These are phyloP conservation scores for Piper betle DNA, from an alignment of 164 flowering plant species.

Conservation along the genomic window DNA sequence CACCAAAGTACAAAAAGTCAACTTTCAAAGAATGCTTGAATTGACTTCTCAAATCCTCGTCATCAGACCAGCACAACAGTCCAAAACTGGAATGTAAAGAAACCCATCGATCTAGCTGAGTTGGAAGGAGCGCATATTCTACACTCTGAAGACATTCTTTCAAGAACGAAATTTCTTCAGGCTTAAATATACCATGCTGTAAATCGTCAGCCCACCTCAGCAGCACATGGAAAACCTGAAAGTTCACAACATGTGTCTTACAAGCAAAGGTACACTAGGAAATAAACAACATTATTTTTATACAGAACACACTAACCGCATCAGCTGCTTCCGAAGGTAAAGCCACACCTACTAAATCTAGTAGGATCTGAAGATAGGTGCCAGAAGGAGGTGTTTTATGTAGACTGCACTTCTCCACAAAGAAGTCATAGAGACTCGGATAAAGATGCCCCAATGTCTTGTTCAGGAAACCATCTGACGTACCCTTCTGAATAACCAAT, in stretches of 20 bases:
- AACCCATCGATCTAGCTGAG: conserved; percentile 76
- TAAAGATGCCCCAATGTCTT: conserved; percentile 45
- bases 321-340: conserved; percentile 66
- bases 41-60: conserved; percentile 47
- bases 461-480: conserved; percentile 11
- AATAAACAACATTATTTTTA: background rate
- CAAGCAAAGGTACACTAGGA: background rate
- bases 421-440: conserved; percentile 64
- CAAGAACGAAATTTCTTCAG: conserved; percentile 43
- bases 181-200: conserved; percentile 35
- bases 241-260: background rate
- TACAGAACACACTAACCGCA: conserved; percentile 34
- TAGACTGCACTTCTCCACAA: conserved; percentile 69
- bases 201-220: conserved; percentile 62
- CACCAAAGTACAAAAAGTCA: conserved; percentile 60
- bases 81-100: conserved; percentile 76
- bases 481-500: conserved; percentile 10
- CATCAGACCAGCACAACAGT: conserved; percentile 82
- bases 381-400: conserved; percentile 42
- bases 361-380: conserved; percentile 47
- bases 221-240: conserved; percentile 62
- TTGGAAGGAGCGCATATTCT: conserved; percentile 60
- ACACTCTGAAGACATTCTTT: conserved; percentile 38
- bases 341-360: conserved; percentile 38
- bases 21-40: conserved; percentile 43